Evolutionary conservation across 2,329 filamentous ascomycete genomes (phyloP).

Genomic region (Fusarium sambucinum): DNA sequence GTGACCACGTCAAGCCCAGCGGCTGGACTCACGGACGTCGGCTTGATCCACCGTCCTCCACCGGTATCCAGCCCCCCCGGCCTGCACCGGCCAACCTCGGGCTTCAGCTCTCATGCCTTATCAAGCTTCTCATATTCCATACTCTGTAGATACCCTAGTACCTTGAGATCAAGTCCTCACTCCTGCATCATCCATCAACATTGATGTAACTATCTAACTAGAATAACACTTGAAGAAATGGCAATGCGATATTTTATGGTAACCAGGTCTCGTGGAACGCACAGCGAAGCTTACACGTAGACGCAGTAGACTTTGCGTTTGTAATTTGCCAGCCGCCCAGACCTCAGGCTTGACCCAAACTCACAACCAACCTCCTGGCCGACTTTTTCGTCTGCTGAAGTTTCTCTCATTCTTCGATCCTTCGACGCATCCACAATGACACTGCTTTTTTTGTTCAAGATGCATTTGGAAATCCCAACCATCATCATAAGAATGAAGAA

Average conservation of each 20-base stretch:
- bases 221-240: neutral
- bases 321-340: neutral
- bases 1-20: constrained; percentile 46
- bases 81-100: constrained; percentile 28
- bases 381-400: constrained; percentile 2
- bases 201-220: neutral
- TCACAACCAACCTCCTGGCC: constrained; percentile 12
- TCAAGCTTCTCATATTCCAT: constrained; percentile 22
- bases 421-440: neutral
- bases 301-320: neutral
- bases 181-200: neutral
- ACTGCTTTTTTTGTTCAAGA: constrained; percentile 3
- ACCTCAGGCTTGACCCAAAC: constrained; percentile 14
- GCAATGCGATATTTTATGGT: neutral
- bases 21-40: constrained; percentile 42
- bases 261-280: constrained; percentile 9
- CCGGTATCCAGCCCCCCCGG: constrained; percentile 39
- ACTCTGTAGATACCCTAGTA: neutral
- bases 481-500: neutral
- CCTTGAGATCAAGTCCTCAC: constrained; percentile 9
- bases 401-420: constrained; percentile 11
- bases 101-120: constrained; percentile 28
- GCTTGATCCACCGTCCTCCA: constrained; percentile 43
- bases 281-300: constrained; percentile 1
- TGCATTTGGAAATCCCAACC: constrained; percentile 2